Conservation (phyloP, 768 basidiomycete species). For the Gelatoporia subvermispora region DNA sequence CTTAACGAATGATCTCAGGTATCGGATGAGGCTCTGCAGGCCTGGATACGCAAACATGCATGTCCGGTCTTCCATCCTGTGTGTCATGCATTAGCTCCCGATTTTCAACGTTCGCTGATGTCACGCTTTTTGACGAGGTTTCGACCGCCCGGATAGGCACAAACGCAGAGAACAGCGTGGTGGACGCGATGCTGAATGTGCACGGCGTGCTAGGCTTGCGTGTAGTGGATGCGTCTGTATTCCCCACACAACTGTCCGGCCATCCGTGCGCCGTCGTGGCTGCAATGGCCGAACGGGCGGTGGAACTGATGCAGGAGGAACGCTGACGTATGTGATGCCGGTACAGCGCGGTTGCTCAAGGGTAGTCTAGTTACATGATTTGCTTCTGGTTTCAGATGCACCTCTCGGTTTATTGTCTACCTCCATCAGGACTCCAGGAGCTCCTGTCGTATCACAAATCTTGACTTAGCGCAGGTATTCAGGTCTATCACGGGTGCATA, state of each 20-base stretch:
- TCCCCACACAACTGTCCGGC: constrained; percentile 2
- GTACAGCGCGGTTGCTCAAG: too few relatives aligned
- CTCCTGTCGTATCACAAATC: too few relatives aligned
- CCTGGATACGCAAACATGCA: constrained; percentile 11
- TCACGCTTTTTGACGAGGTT: background rate
- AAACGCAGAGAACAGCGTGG: constrained; percentile 6
- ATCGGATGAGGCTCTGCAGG: constrained; percentile 14
- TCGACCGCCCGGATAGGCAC: constrained; percentile 16
- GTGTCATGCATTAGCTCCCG: constrained; percentile 4
- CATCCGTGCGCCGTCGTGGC: constrained; percentile 3
- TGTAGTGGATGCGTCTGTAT: constrained; percentile 31
- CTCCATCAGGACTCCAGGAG: too few relatives aligned
- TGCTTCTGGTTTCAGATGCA: too few relatives aligned
- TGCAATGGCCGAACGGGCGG: constrained; percentile 6
- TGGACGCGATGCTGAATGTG: constrained; percentile 27
- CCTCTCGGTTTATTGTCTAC: too few relatives aligned
- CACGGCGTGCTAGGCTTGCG: constrained; percentile 34
- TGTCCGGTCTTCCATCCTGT: constrained; percentile 19
- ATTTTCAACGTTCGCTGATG: background rate
- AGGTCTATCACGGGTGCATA: too few relatives aligned
- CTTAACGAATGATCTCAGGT: background rate
- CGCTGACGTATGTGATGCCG: too few relatives aligned
- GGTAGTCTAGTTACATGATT: too few relatives aligned
- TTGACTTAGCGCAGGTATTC: too few relatives aligned
- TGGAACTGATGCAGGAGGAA: constrained; percentile 3